Percentiles rank a stretch among this genome's conserved stretches.
Evolutionary conservation across 345 rosid species (phyloP).

Genomic region (Salix udensis): DNA sequence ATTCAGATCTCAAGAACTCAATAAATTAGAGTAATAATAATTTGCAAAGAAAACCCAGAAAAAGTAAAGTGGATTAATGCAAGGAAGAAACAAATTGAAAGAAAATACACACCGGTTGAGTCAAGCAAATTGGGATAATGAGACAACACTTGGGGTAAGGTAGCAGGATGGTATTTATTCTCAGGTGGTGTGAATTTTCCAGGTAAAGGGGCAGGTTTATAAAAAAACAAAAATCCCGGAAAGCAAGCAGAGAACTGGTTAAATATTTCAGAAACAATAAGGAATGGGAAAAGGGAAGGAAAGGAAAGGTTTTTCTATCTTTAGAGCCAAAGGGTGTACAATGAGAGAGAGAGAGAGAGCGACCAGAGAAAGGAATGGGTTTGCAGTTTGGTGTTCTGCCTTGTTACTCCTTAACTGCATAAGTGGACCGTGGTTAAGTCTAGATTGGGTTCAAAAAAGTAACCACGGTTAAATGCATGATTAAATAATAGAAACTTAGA

Average conservation of each 20-base stretch:
- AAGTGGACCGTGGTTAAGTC: slow-evolving; percentile 37
- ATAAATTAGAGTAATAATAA: background rate
- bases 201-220: slow-evolving; percentile 12
- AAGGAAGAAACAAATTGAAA: slow-evolving; percentile 11
- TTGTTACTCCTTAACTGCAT: slow-evolving; percentile 28
- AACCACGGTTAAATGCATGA: slow-evolving; percentile 32
- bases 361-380: background rate
- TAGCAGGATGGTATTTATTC: slow-evolving; percentile 11
- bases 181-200: slow-evolving; percentile 12
- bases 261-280: slow-evolving; percentile 6
- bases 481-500: background rate
- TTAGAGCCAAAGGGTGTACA: background rate
- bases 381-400: background rate
- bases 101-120: slow-evolving; percentile 33
- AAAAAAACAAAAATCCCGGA: slow-evolving; percentile 3
- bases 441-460: slow-evolving; percentile 4
- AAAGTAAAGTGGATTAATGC: slow-evolving; percentile 9
- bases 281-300: slow-evolving; percentile 13
- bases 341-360: background rate
- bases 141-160: slow-evolving; percentile 6
- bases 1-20: slow-evolving; percentile 45
- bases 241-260: slow-evolving; percentile 18
- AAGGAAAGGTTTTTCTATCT: slow-evolving; percentile 5
- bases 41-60: slow-evolving; percentile 26
- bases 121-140: slow-evolving; percentile 22